Conservation (phyloP, 805 yeast species). For the Yamadazyma tumulicola region DNA sequence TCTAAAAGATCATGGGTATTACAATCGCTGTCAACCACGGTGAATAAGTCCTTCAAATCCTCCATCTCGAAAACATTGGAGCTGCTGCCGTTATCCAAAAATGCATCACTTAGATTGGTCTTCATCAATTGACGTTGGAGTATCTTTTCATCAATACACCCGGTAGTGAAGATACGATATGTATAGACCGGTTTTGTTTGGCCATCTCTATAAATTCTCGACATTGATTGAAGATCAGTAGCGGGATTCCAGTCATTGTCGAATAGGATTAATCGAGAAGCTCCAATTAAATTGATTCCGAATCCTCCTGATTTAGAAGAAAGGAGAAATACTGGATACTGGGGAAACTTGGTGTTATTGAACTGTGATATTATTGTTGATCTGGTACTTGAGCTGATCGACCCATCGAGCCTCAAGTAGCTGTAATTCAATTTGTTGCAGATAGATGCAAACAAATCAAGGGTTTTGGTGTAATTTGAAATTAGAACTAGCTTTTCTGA, state of each 20-base stretch:
- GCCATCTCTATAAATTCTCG: conserved; percentile 92
- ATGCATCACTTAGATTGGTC: conserved; percentile 69
- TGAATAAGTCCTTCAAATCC: conserved; percentile 75
- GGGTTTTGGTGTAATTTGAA: conserved; percentile 83
- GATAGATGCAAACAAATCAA: conserved; percentile 67
- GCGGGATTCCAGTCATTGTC: conserved; percentile 99
- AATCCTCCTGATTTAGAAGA: conserved; percentile 94
- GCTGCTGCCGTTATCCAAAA: conserved; percentile 50
- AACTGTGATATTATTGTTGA: conserved; percentile 65
- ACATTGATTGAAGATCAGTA: conserved; percentile 90
- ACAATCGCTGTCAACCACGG: conserved; percentile 48
- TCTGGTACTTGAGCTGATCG: conserved; percentile 66
- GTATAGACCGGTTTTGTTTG: conserved; percentile 75
- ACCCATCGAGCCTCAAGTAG: conserved; percentile 75
- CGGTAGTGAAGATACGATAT: conserved; percentile 81
- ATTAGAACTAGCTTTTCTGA: conserved; percentile 79
- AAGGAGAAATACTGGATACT: conserved; percentile 61
- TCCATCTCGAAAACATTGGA: conserved; percentile 65
- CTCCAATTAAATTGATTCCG: conserved; percentile 88
- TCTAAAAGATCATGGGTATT: conserved; percentile 77
- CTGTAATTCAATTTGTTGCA: conserved; percentile 47
- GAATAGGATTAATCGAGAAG: conserved; percentile 75
- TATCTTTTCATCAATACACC: conserved; percentile 91
- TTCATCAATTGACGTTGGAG: conserved; percentile 89
- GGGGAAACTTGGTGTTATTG: conserved; percentile 44